A percentile compares a stretch with the other conserved stretches of the same genome.
These are phyloP conservation scores for Leccinum pallidistipes DNA, from an alignment of 1,284 basidiomycete species.

Conservation along the genomic window DNA sequence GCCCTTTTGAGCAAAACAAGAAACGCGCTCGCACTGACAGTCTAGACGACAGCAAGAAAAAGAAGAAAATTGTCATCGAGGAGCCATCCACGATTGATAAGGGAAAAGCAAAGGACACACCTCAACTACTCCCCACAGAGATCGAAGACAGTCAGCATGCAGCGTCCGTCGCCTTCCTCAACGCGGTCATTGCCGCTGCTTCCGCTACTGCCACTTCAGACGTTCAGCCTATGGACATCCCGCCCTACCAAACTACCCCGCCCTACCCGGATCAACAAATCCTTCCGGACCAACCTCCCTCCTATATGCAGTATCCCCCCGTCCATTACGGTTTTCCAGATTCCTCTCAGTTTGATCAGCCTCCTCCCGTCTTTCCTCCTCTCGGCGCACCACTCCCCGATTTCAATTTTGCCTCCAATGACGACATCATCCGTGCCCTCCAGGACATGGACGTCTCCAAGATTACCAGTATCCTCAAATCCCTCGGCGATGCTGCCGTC, in stretches of 20 bases:
- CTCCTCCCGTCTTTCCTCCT: constrained; percentile 31
- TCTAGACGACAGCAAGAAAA: constrained; percentile 2
- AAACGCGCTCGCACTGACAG: constrained; percentile 22
- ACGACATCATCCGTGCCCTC: constrained; percentile 67
- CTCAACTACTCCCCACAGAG: constrained; percentile 4
- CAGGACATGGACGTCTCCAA: constrained; percentile 72
- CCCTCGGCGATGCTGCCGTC: constrained; percentile 56
- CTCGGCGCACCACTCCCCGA: constrained; percentile 42
- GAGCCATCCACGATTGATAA: constrained; percentile 32
- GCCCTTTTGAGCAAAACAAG: constrained; percentile 32
- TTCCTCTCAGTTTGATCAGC: constrained; percentile 32
- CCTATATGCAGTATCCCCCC: constrained; percentile 33
- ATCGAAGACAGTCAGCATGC: constrained; percentile 35
- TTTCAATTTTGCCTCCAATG: constrained; percentile 59
- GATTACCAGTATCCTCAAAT: constrained; percentile 62
- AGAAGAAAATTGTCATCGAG: background rate
- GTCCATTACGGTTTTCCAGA: constrained; percentile 32
- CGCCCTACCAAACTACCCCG: constrained; percentile 24
- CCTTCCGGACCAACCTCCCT: constrained; percentile 25
- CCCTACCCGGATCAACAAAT: constrained; percentile 33
- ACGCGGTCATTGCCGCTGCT: constrained; percentile 58
- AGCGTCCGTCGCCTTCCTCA: constrained; percentile 56
- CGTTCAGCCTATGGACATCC: constrained; percentile 22
- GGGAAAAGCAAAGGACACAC: constrained; percentile 40
- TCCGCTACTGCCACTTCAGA: constrained; percentile 43